phyloP scores from a whole-genome alignment of 352 stramenopile species.

The Pythium insidiosum region DNA sequence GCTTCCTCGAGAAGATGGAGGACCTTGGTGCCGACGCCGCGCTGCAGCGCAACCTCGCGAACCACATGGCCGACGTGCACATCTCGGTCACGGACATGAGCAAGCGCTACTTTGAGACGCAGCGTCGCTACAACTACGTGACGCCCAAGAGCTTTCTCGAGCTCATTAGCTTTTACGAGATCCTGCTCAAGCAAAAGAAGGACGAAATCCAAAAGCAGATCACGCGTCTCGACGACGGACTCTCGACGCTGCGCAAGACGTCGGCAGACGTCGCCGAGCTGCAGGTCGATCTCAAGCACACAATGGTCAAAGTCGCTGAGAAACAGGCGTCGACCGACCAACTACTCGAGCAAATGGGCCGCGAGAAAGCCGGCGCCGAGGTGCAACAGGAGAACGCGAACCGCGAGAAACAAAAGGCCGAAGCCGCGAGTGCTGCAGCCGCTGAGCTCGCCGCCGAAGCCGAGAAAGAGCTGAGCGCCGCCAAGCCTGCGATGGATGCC shows the following conservation, averaged over 20 bases:
- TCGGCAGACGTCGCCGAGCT: slow-evolving; percentile 94
- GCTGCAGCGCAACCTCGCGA: slow-evolving; percentile 88
- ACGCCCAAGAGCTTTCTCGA: slow-evolving; percentile 98
- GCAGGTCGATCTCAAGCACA: slow-evolving; percentile 93
- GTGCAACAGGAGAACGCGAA: slow-evolving; percentile 93
- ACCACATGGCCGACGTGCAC: slow-evolving; percentile 97
- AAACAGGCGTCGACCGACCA: slow-evolving; percentile 93
- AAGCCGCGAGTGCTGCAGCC: slow-evolving; percentile 87
- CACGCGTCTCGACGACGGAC: slow-evolving; percentile 93
- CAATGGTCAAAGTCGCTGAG: slow-evolving; percentile 93
- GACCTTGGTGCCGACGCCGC: slow-evolving; percentile 73
- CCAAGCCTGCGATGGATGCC: slow-evolving; percentile 96
- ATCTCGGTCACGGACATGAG: slow-evolving; percentile 95
- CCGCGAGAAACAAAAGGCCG: slow-evolving; percentile 91
- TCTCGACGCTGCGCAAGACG: slow-evolving; percentile 95
- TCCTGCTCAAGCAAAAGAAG: slow-evolving; percentile 93
- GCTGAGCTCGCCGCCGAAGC: slow-evolving; percentile 91
- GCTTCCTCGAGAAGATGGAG: slow-evolving; percentile 95
- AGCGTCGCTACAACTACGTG: slow-evolving; percentile 97
- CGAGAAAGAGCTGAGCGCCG: slow-evolving; percentile 92
- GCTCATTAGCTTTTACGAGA: slow-evolving; percentile 98
- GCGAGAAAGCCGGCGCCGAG: slow-evolving; percentile 90
- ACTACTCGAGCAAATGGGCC: slow-evolving; percentile 92
- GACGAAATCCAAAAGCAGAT: slow-evolving; percentile 94
- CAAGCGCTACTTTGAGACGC: slow-evolving; percentile 92